These are phyloP conservation scores for Acmispon strigosus DNA, from an alignment of 306 rosid species.

Conservation along the genomic window DNA sequence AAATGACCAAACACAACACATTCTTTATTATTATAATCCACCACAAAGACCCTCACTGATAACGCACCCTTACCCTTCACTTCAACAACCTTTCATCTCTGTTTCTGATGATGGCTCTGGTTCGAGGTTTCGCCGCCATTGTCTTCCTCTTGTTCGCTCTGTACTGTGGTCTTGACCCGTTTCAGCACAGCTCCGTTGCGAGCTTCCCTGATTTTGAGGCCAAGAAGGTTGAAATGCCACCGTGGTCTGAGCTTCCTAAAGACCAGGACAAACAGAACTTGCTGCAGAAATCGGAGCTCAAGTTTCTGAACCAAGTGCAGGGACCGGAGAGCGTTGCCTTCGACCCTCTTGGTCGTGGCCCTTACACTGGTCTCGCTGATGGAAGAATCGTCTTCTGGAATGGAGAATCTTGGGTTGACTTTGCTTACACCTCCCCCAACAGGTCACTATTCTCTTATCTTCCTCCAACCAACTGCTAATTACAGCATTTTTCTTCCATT, in stretches of 20 bases:
- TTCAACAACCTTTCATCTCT: too few species aligned
- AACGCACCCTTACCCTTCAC: too few species aligned
- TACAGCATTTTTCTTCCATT: too few species aligned
- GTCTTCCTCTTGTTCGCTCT: conserved; percentile 44
- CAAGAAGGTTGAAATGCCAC: conserved; percentile 37
- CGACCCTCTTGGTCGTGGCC: conserved; percentile 87
- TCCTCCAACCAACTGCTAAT: neutral
- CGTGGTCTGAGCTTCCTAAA: conserved; percentile 53
- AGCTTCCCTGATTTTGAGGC: conserved; percentile 56
- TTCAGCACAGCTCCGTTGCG: conserved; percentile 54
- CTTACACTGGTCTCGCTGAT: conserved; percentile 90
- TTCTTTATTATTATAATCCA: too few species aligned
- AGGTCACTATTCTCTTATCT: conserved; percentile 35
- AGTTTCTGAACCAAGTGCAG: conserved; percentile 63
- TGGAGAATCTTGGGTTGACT: conserved; percentile 63
- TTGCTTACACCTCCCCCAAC: conserved; percentile 73
- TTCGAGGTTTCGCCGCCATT: conserved; percentile 26
- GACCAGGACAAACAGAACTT: conserved; percentile 51
- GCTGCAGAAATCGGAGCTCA: conserved; percentile 73
- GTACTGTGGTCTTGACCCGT: conserved; percentile 78
- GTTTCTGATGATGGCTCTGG: conserved; percentile 23
- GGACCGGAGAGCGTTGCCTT: conserved; percentile 92
- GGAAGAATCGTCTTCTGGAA: conserved; percentile 75
- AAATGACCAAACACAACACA: too few species aligned
- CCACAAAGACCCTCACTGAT: too few species aligned